Base-by-base conservation (phyloP, 1,139 yeast species). In the Blastobotrys indianensis region DNA sequence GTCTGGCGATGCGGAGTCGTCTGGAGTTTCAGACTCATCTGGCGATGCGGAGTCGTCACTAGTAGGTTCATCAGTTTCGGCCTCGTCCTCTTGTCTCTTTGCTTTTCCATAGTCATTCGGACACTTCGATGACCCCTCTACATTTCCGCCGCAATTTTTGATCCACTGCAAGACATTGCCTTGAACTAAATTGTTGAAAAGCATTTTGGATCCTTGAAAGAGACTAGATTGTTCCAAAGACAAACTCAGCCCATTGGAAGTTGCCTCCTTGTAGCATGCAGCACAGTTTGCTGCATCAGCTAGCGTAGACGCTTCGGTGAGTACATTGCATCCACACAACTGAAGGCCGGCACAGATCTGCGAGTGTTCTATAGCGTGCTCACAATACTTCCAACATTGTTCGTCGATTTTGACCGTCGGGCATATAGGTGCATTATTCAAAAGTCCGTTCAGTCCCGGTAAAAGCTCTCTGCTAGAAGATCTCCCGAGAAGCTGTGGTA, bases 311-410 rank as follows among this genome's bases (percentile, higher is more conserved):
- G 37, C 34, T 12, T 38, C 38, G 9, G 37, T 33, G n/a, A 42
- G 28, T 8, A 25, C 28, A 32, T 37, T 40, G 32, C 49, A 38
- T 4, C 25, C 28, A 37, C 45, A 42, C 11, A 42, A 2, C 3
- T 32, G 37, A 15, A 37, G 15, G 4, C 45, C 45, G 28, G 42
- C 28, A 20, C 59, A 56, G 16, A 47, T 28, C 13, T 43, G 40
- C 3, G 55, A 42, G 33, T 45, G 46, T 9, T 49, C 44, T 15
- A 53, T 46, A 28, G 55, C 55, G 39, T 49, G 44, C 37, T 55
- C 50, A 41, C 61, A 57, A 28, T 54, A 48, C 13, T 51, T 44
- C 56, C 56, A 54, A 45, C 60, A 57, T 30, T 55, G 54, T 31
- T 41, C 42, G 15, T 44, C 52, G 10, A 47, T 20, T 20, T 20